Evolutionary conservation across 805 yeast genomes (phyloP).

Genomic region (Wickerhamiella sergipiensis): DNA sequence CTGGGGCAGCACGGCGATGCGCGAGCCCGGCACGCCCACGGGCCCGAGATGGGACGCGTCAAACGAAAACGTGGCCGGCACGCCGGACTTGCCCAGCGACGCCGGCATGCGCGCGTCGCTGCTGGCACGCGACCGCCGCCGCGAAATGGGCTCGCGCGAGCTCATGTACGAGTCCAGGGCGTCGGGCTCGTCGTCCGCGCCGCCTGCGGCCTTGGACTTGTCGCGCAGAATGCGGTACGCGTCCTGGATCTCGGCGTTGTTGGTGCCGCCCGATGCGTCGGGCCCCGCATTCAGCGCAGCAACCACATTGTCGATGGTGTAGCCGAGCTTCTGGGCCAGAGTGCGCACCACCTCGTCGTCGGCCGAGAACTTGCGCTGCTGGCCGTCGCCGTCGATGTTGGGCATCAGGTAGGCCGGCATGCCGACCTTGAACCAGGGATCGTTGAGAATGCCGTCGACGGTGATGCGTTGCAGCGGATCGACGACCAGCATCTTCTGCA

Average conservation of each 20-base stretch:
- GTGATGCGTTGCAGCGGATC: constrained; percentile 90
- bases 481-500: constrained; percentile 85
- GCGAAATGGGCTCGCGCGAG: not conserved
- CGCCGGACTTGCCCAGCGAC: constrained; percentile 9
- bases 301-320: constrained; percentile 67
- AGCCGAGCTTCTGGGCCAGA: constrained; percentile 75
- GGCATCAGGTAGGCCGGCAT: constrained; percentile 61
- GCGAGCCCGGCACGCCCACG: constrained; percentile 32
- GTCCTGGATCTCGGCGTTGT: constrained; percentile 63
- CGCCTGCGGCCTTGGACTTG: constrained; percentile 56
- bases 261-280: constrained; percentile 23
- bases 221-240: constrained; percentile 76
- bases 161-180: constrained; percentile 16
- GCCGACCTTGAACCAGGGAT: constrained; percentile 80
- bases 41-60: constrained; percentile 27
- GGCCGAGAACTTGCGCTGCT: constrained; percentile 22
- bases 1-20: constrained; percentile 85
- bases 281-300: constrained; percentile 41
- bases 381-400: constrained; percentile 8
- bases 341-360: constrained; percentile 69
- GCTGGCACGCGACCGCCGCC: constrained; percentile 9
- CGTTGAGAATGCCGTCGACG: constrained; percentile 81
- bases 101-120: not conserved
- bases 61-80: constrained; percentile 28
- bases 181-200: constrained; percentile 17